Percentiles rank a stretch among this genome's conserved stretches.
These are phyloP conservation scores for Apiospora pterosperma DNA, from an alignment of 2,329 filamentous ascomycete species.

Conservation along the genomic window DNA sequence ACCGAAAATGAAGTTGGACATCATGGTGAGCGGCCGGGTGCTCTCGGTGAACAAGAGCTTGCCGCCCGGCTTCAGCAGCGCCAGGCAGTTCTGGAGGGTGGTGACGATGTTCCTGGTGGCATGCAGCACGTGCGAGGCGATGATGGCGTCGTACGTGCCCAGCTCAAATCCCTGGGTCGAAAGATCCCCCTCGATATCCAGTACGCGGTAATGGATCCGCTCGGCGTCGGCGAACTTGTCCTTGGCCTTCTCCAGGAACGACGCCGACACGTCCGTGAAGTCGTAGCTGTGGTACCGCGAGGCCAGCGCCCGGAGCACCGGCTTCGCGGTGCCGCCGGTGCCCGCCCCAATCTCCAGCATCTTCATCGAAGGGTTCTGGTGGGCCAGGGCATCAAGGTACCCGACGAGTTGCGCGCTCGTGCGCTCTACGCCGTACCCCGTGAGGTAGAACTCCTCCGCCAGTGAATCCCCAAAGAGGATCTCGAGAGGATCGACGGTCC, in stretches of 20 bases:
- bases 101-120: slow-evolving; percentile 19
- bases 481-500: too few relatives aligned
- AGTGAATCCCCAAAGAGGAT: too few relatives aligned
- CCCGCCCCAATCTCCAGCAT: slow-evolving; percentile 21
- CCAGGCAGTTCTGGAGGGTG: slow-evolving; percentile 19
- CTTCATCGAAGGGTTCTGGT: slow-evolving; percentile 13
- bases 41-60: slow-evolving; percentile 27
- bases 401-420: too few relatives aligned
- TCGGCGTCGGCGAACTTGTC: slow-evolving; percentile 19
- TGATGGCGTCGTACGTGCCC: slow-evolving; percentile 23
- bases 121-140: slow-evolving; percentile 25
- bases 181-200: slow-evolving; percentile 26
- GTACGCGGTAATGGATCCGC: slow-evolving; percentile 23
- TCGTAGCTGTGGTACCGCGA: neutral
- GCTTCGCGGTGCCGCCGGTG: neutral
- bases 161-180: slow-evolving; percentile 26
- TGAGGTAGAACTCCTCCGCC: too few relatives aligned
- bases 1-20: slow-evolving; percentile 15
- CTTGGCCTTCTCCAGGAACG: neutral
- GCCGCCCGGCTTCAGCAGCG: slow-evolving; percentile 27
- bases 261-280: neutral
- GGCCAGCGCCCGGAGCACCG: neutral
- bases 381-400: slow-evolving; percentile 14
- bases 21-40: slow-evolving; percentile 18
- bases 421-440: too few relatives aligned